phyloP scores from a whole-genome alignment of 192 early-diverging fungal species.

The Umbelopsis ramanniana region DNA sequence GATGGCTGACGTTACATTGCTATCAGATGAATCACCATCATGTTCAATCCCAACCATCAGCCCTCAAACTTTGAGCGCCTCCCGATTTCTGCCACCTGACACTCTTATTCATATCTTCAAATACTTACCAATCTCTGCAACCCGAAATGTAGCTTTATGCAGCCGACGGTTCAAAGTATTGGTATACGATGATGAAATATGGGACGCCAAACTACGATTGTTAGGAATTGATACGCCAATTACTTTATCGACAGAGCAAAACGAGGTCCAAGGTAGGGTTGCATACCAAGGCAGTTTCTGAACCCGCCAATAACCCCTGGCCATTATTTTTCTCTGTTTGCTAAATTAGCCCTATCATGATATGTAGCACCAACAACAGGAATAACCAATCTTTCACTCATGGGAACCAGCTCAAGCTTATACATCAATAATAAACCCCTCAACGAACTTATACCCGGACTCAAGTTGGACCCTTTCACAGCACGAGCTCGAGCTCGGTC shows the following conservation, averaged over 20 bases:
- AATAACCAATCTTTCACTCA: slow-evolving; percentile 27
- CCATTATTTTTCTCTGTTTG: slow-evolving; percentile 1
- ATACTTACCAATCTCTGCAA: slow-evolving; percentile 49
- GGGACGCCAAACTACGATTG: slow-evolving; percentile 62
- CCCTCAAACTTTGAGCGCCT: not conserved
- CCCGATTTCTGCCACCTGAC: slow-evolving; percentile 46
- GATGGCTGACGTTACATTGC: slow-evolving; percentile 20
- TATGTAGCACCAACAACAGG: not conserved
- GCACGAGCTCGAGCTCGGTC: slow-evolving; percentile 51
- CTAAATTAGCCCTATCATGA: slow-evolving; percentile 9
- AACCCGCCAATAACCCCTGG: not conserved
- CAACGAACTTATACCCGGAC: slow-evolving; percentile 46
- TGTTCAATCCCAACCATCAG: slow-evolving; percentile 8
- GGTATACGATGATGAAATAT: slow-evolving; percentile 78
- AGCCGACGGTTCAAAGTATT: slow-evolving; percentile 80
- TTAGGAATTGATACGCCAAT: slow-evolving; percentile 48
- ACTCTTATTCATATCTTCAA: slow-evolving; percentile 49
- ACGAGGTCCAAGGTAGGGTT: slow-evolving; percentile 21
- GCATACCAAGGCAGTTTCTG: slow-evolving; percentile 1
- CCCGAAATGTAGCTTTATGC: slow-evolving; percentile 57
- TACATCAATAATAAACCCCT: slow-evolving; percentile 43
- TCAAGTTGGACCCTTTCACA: slow-evolving; percentile 51
- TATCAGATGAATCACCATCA: slow-evolving; percentile 9
- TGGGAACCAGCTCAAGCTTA: slow-evolving; percentile 20
- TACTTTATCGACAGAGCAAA: not conserved